These are phyloP conservation scores for Zygosaccharomyces pseudobailii DNA, from an alignment of 1,139 yeast genomes.

Conservation along the genomic window DNA sequence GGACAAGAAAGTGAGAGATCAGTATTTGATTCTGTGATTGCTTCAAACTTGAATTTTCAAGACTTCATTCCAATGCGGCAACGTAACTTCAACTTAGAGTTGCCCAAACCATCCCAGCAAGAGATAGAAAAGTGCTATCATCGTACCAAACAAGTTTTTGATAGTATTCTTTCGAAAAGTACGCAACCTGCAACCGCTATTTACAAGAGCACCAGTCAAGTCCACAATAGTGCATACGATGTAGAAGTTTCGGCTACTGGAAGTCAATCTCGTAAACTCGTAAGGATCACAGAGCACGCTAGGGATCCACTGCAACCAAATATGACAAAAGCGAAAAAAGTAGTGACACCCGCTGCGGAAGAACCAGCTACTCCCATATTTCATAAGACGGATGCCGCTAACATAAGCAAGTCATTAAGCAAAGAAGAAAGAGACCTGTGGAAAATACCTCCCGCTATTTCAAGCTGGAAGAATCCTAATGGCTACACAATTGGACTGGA, in stretches of 20 bases:
- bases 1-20: constrained; percentile 2
- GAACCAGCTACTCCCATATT: constrained; percentile 44
- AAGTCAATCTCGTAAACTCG: constrained; percentile 32
- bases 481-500: constrained; percentile 85
- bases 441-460: constrained; percentile 87
- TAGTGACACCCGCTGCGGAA: constrained; percentile 67
- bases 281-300: constrained; percentile 54
- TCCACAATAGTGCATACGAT: constrained; percentile 43
- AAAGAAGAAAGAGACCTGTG: constrained; percentile 76
- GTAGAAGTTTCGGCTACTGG: constrained; percentile 34
- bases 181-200: constrained; percentile 31
- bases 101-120: constrained; percentile 41
- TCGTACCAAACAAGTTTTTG: constrained; percentile 47
- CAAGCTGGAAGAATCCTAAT: constrained; percentile 94
- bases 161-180: constrained; percentile 41
- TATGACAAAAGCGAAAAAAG: constrained; percentile 67
- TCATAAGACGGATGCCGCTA: constrained; percentile 21
- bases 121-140: constrained; percentile 39
- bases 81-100: constrained; percentile 33
- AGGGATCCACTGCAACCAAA: constrained; percentile 89
- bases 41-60: constrained; percentile 23
- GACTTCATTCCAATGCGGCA: constrained; percentile 48
- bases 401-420: constrained; percentile 44
- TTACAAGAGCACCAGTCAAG: constrained; percentile 37
- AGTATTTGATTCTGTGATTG: constrained; percentile 11